Percentiles rank a stretch among this genome's conserved stretches.
Conservation (phyloP, 73 alveolate species). For the Paraurostyla sp. region DNA sequence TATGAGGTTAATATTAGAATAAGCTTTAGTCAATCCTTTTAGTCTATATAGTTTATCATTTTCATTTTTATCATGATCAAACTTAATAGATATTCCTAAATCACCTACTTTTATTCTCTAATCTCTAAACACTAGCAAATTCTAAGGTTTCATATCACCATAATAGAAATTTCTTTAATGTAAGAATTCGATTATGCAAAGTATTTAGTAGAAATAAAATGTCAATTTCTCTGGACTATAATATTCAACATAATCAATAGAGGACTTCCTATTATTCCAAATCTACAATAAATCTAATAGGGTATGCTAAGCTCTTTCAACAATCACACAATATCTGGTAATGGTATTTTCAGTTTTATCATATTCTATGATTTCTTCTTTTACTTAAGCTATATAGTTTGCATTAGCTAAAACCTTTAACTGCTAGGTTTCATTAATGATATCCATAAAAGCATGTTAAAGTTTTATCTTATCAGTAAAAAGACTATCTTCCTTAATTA, state of each 20-base stretch:
- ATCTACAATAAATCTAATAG: neutral
- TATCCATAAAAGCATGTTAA: neutral
- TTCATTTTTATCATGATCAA: neutral
- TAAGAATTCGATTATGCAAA: neutral
- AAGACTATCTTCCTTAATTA: neutral
- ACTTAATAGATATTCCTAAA: constrained; percentile 48
- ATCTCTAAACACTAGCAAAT: constrained; percentile 50
- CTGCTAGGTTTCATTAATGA: constrained; percentile 10
- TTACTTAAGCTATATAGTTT: constrained; percentile 19
- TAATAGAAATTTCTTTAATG: constrained; percentile 26
- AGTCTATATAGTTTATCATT: neutral
- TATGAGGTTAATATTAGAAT: neutral
- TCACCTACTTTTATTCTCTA: constrained; percentile 45
- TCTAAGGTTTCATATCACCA: constrained; percentile 62
- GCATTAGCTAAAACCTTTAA: neutral
- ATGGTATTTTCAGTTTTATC: neutral
- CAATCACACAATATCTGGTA: constrained; percentile 5
- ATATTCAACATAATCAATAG: neutral
- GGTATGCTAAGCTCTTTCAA: constrained; percentile 47
- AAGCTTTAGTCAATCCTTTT: neutral
- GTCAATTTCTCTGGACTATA: constrained; percentile 29
- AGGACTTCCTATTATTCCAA: neutral
- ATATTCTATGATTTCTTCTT: constrained; percentile 55
- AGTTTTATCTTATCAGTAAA: neutral
- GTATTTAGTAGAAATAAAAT: neutral